Evolutionary conservation across 176 grass and related monocot genomes (phyloP), one percentile per base, ranked within the genome.

Genomic region (Melocanna baccifera): DNA sequence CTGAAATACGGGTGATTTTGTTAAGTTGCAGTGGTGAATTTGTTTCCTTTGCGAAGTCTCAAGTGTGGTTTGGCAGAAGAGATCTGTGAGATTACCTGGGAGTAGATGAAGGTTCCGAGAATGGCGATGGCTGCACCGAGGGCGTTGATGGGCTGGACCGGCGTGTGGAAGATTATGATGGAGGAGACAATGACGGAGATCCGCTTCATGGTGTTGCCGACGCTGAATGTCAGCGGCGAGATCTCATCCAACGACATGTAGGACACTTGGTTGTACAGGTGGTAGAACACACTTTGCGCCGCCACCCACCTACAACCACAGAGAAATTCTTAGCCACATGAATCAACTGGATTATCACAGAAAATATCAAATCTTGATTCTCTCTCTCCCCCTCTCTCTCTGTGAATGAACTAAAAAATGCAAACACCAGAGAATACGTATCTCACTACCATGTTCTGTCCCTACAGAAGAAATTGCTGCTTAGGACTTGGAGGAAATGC

Each of bases 191-290:
- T 98, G 62, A 98, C 96, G 0, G 93, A 95, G 67, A 98, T 98
- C 15, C 96, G 78, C 91, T 98, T 98, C 96, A 98, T 95, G 12
- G 96, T 98, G 93, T 98, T 98, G 67, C 96, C 96, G 16, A 98
- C 20, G 77, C 91, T 93, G 88, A 98, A 98, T 26, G 96, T 98
- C 42, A 98, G 87, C 34, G 96, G 96, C 20, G 96, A 95, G 43
- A 98, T 98, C 81, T 98, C 89, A 15, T 98, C 93, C 39, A 98
- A 45, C 1, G 96, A 98, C 96, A 98, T 98, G 93, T 98, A 98
- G 6, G 96, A 98, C 39, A 98, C 92, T 57, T 98, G 96, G 87
- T 98, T 98, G 85, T 98, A 98, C 16, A 98, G 74, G 85, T 98
- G 96, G 89, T 98, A 98, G 92, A 98, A 98, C 75, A 98, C 87